Evolutionary conservation across 2,329 filamentous ascomycete genomes (phyloP), one percentile per base, ranked within the genome.

Genomic region (Ophiostoma perfectum): DNA sequence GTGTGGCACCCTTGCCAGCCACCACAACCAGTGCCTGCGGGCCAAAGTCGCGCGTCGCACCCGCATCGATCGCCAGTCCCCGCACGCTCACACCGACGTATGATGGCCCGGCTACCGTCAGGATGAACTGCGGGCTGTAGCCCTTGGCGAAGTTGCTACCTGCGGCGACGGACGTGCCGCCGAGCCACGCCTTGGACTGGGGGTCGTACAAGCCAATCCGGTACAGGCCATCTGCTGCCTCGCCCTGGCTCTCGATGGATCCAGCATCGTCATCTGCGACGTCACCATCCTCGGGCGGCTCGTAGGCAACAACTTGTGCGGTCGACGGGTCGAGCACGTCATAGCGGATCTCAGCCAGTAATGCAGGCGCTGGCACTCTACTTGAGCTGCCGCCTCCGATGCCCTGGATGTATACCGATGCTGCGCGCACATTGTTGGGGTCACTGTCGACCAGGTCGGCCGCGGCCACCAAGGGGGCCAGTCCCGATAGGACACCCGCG

Each of bases 41-140:
- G 0, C 86, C 86, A 78, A 89, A 89, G 75, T 89, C 86, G 71
- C 87, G 81, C 73, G 87, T 89, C 72, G 84, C 81, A 2, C 87
- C 87, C 11, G 87, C 87, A 75, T 89, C 87, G 68, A 89, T 85
- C 72, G 76, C 76, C 27, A 86, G 82, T n/a, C 86, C 85, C 75
- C 83, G 83, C 64, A 82, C 75, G 45, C 80, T 79, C 14, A 82
- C 84, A 39, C 86, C 83, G 65, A 86, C 73, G 2, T 67, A 85
- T 77, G 39, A 65, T n/a, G 38, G 8, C 83, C 82, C 49, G 4
- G 49, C 18, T 14, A 88, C 78, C 2, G 80, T 81, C 12, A 89
- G 75, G 39, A 86, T 74, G 66, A 90, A 76, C 66, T 83, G 82
- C 16, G 86, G 86, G 71, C 83, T 79, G 75, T 84, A 88, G 5